Conservation (phyloP, 2,329 filamentous ascomycete species). For the Boeremia lycopersici region DNA sequence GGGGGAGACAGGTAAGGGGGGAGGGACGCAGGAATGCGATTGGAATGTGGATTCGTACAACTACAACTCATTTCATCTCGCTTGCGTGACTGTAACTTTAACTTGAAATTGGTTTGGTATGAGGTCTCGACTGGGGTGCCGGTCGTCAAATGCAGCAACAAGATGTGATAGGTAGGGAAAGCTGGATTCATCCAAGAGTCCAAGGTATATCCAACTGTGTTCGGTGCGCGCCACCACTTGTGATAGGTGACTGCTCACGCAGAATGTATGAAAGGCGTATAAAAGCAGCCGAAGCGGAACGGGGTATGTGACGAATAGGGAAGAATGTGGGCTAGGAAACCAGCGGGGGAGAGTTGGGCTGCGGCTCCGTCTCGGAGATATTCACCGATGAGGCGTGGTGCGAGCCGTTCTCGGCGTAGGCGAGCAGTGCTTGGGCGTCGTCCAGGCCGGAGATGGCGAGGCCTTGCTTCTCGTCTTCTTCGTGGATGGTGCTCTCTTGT, state of each 20-base stretch:
- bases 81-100: not conserved
- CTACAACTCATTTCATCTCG: constrained; percentile 4
- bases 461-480: constrained; percentile 47
- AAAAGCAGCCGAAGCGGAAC: constrained; percentile 11
- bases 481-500: constrained; percentile 43
- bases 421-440: constrained; percentile 43
- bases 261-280: constrained; percentile 17
- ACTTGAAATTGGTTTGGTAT: not conserved
- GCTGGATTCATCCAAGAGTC: not conserved
- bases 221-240: not conserved
- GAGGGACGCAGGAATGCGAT: not conserved
- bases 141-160: not conserved
- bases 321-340: constrained; percentile 6
- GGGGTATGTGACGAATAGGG: constrained; percentile 14
- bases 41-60: constrained; percentile 9
- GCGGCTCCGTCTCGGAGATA: constrained; percentile 4
- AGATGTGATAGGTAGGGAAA: not conserved
- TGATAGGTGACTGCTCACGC: not conserved
- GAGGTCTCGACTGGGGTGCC: not conserved
- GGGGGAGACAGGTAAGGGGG: not conserved
- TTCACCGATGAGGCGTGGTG: constrained; percentile 10
- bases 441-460: constrained; percentile 47
- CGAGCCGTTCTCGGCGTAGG: constrained; percentile 37
- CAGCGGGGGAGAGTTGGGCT: constrained; percentile 11
- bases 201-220: constrained; percentile 6